Base-by-base conservation (phyloP, 2,329 filamentous ascomycete genomes). In the Penicillium nordicum region DNA sequence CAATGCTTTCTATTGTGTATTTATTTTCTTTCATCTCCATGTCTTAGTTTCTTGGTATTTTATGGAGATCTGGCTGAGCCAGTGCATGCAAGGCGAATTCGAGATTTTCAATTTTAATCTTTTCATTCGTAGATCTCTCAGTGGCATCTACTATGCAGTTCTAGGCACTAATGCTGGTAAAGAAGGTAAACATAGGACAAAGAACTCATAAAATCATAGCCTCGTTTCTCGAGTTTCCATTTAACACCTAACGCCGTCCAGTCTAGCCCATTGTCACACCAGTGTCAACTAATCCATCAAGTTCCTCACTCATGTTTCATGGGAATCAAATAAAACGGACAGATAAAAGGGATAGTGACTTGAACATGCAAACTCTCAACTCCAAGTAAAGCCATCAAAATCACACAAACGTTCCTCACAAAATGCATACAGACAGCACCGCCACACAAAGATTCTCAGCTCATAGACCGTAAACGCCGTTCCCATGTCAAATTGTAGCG, bases 41-140 rank as follows among this genome's bases (percentile, higher is more conserved):
- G 47, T 47, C 48, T 62, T 46, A 58, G 37, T 49, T 42, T 41
- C 25, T 56, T 36, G 41, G 36, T 57, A 37, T 59, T 34, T 52
- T 60, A 52, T 59, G 48, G 49, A 50, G 57, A 53, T 44, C 18
- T 59, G 59, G 55, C 59, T 58, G 60, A 58, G 61, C 62, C 59
- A 55, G 53, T 48, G 50, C 55, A 48, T 55, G 41, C 47, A 52
- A 55, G 29, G 50, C 46, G 25, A 46, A 36, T 42, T 21, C 50
- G 10, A 18, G 30, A 50, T 27, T 32, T 47, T 50, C 25, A 43
- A 50, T 51, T 23, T n/a, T 43, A 36, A 42, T 23, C 14, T 12
- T 11, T 18, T 34, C 8, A n/a, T 16, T 21, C 1, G 7, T 29
- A 14, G 9, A 34, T 47, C 4, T 18, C 5, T 48, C 16, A 48